These are phyloP conservation scores for Amphibolis antarctica DNA, from an alignment of 106 monocot species.

Conservation along the genomic window DNA sequence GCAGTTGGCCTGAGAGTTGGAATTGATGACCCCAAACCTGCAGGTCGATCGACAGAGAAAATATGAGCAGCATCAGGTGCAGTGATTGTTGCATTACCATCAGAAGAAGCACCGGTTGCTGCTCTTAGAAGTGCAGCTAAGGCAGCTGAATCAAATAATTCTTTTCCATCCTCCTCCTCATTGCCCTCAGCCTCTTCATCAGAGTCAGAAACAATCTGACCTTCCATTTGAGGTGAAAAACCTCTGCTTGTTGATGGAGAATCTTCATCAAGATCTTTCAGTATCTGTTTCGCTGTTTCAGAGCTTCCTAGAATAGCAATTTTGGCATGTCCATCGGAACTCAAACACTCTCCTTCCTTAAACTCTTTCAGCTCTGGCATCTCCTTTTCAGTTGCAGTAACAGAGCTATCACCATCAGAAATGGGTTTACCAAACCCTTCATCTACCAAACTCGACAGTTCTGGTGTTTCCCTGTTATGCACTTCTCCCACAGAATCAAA, in stretches of 20 bases:
- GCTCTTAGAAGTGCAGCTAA: slow-evolving; percentile 83
- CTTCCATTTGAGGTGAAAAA: slow-evolving; percentile 31
- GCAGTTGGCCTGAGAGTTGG: slow-evolving; percentile 44
- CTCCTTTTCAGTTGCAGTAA: slow-evolving; percentile 16
- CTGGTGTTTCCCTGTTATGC: background rate
- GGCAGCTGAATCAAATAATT: slow-evolving; percentile 68
- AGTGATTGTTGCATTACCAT: slow-evolving; percentile 35
- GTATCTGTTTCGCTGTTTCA: slow-evolving; percentile 48
- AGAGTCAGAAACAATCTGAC: slow-evolving; percentile 41
- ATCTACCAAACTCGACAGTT: background rate
- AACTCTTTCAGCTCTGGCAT: slow-evolving; percentile 7
- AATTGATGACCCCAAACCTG: slow-evolving; percentile 59
- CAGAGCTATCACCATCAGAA: background rate
- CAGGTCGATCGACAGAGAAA: slow-evolving; percentile 65
- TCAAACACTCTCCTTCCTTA: slow-evolving; percentile 17
- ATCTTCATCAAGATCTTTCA: slow-evolving; percentile 48
- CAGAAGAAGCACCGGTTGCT: slow-evolving; percentile 49
- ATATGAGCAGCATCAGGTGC: slow-evolving; percentile 46
- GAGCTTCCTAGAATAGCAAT: slow-evolving; percentile 52
- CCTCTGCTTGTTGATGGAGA: slow-evolving; percentile 23
- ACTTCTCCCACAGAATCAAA: slow-evolving; percentile 4
- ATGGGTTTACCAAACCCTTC: background rate
- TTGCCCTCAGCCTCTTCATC: slow-evolving; percentile 54
- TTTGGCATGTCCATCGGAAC: slow-evolving; percentile 28
- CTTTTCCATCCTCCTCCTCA: slow-evolving; percentile 49